These are phyloP conservation scores for Mrakia gelida DNA, from an alignment of 768 basidiomycete genomes.

Conservation along the genomic window DNA sequence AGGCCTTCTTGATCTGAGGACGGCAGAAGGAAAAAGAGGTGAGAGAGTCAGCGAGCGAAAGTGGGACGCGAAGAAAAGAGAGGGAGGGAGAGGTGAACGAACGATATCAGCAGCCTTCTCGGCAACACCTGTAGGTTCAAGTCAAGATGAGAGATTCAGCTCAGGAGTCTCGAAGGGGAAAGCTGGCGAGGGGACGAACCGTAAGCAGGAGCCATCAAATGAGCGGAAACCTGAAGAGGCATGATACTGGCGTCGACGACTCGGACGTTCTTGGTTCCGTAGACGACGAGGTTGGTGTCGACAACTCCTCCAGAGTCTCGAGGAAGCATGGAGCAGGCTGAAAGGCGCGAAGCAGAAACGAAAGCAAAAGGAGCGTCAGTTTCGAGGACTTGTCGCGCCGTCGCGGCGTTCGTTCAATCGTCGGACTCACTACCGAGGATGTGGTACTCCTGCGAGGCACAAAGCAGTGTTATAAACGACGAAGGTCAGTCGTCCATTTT, in stretches of 20 bases:
- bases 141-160: neutral
- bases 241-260: constrained; percentile 56
- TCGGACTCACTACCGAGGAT: constrained; percentile 36
- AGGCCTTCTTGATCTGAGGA: constrained; percentile 26
- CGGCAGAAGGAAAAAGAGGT: neutral
- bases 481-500: too few species aligned
- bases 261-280: constrained; percentile 58
- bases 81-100: constrained; percentile 33
- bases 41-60: neutral
- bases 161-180: neutral
- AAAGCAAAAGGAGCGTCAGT: neutral
- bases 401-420: too few species aligned
- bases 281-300: constrained; percentile 54
- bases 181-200: too few species aligned
- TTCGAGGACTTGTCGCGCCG: too few species aligned
- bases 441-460: constrained; percentile 53
- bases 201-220: constrained; percentile 32
- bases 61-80: neutral
- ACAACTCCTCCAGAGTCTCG: constrained; percentile 56
- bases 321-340: constrained; percentile 59
- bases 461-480: too few species aligned
- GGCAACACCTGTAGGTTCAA: constrained; percentile 45
- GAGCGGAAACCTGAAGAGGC: constrained; percentile 47
- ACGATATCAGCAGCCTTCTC: constrained; percentile 53
- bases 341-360: constrained; percentile 10